phyloP scores from a whole-genome alignment of 2,329 filamentous ascomycete species.

The Colletotrichum lini region DNA sequence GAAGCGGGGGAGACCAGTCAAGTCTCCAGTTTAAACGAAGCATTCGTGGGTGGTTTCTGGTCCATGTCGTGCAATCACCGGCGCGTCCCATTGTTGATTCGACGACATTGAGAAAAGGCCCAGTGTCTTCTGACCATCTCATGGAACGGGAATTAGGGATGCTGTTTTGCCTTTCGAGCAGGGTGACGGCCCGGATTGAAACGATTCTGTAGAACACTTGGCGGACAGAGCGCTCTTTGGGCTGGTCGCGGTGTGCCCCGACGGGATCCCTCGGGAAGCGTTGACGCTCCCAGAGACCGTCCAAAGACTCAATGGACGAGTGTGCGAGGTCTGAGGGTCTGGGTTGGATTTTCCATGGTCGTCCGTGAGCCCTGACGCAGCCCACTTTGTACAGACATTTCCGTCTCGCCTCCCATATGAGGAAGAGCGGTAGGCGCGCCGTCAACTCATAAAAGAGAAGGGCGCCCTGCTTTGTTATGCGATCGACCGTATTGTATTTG shows the following conservation, averaged over 20 bases:
- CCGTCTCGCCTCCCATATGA: neutral
- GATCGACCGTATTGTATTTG: too few relatives aligned
- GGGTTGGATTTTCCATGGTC: constrained; percentile 7
- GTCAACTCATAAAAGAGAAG: constrained; percentile 36
- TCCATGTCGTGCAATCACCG: constrained; percentile 11
- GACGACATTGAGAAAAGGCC: constrained; percentile 10
- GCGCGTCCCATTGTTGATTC: constrained; percentile 30
- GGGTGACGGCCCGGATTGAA: constrained; percentile 29
- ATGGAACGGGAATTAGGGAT: constrained; percentile 8
- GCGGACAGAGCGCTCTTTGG: constrained; percentile 29
- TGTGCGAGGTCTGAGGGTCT: constrained; percentile 30
- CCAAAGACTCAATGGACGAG: neutral
- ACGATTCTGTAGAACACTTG: constrained; percentile 17
- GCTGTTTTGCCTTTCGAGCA: constrained; percentile 29
- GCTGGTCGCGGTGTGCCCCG: constrained; percentile 23
- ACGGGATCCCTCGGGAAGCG: constrained; percentile 24
- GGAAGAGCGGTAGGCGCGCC: neutral
- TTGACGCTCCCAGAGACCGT: constrained; percentile 17
- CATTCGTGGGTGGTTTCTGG: constrained; percentile 15
- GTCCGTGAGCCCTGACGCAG: constrained; percentile 29
- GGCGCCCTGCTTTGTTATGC: neutral
- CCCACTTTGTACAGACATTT: neutral
- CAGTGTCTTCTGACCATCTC: constrained; percentile 24
- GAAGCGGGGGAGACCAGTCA: neutral
- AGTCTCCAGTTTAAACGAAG: constrained; percentile 29